phyloP scores from a whole-genome alignment of 805 yeast genomes.

The Spencermartinsiella europaea region DNA sequence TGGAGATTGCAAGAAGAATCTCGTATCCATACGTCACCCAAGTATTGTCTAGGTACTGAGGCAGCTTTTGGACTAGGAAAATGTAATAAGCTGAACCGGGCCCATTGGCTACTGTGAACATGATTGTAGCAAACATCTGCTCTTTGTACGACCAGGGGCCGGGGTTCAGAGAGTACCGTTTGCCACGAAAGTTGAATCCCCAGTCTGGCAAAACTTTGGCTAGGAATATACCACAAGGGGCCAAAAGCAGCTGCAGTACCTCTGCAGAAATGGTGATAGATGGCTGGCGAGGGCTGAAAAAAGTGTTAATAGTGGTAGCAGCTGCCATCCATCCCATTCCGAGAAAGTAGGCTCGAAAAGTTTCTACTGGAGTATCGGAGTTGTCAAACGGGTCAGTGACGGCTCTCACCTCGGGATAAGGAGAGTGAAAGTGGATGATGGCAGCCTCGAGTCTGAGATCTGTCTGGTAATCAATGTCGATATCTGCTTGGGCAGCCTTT shows the following conservation, averaged over 20 bases:
- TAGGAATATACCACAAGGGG: slow-evolving; percentile 50
- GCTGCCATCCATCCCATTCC: slow-evolving; percentile 11
- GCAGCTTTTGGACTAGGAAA: slow-evolving; percentile 14
- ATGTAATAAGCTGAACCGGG: slow-evolving; percentile 13
- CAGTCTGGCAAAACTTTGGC: slow-evolving; percentile 40
- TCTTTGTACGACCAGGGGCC: slow-evolving; percentile 61
- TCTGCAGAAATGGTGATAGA: slow-evolving; percentile 39
- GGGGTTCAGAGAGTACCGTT: slow-evolving; percentile 42
- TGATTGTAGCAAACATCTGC: slow-evolving; percentile 52
- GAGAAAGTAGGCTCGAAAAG: slow-evolving; percentile 41
- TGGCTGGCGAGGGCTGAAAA: slow-evolving; percentile 52
- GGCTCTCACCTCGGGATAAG: slow-evolving; percentile 54
- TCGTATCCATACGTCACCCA: slow-evolving; percentile 42
- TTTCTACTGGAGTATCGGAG: slow-evolving; percentile 40
- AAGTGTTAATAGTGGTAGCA: slow-evolving; percentile 43
- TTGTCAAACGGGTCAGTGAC: slow-evolving; percentile 50
- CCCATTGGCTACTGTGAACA: slow-evolving; percentile 3
- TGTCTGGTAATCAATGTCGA: slow-evolving; percentile 21
- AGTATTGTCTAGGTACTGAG: slow-evolving; percentile 10
- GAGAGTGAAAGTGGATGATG: slow-evolving; percentile 38
- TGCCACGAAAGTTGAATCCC: slow-evolving; percentile 38
- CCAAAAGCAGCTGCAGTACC: slow-evolving; percentile 40
- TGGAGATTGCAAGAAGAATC: slow-evolving; percentile 39
- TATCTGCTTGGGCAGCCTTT: slow-evolving; percentile 14
- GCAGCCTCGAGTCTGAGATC: slow-evolving; percentile 39